Evolutionary conservation across 108 stramenopile species (phyloP), one percentile per base, ranked within the genome.

Genomic region (Heterococcus sp.): DNA sequence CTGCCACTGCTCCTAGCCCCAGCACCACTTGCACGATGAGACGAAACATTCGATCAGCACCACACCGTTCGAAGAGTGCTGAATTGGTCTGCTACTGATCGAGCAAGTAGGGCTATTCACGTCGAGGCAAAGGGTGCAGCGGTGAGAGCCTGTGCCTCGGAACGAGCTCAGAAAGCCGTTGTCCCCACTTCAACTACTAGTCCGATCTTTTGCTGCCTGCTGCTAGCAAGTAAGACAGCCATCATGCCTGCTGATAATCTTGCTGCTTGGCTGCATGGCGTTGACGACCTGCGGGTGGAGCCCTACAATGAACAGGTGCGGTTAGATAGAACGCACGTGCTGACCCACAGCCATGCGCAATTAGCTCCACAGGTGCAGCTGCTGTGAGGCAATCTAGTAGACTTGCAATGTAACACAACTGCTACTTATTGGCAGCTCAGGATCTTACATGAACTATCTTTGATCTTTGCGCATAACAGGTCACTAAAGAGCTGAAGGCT

Each of bases 201-300:
- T 14, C 46, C n/a, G n/a, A n/a, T n/a, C n/a, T n/a, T 58, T 58
- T 8, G 46, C 21, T 58, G 46, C 46, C n/a, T n/a, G 46, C 14
- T 21, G 21, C 8, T 58, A 21, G 46, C 46, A 58, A 21, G 46
- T 8, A 58, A 58, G 46, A n/a, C n/a, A n/a, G n/a, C n/a, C n/a
- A n/a, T n/a, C n/a, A n/a, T n/a, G n/a, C n/a, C n/a, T n/a, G n/a
- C n/a, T 8, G 46, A 58, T 58, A 58, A 58, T 21, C 8, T 58
- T 8, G 46, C 46, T 14, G 46, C 46, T 21, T 58, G 79, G 79
- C 79, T 81, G 2, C 46, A 81, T 11, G 79, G 79, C 1, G 71
- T 81, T 3, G 79, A 81, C 26, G 79, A 81, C 39, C 39, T 81
- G 2, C 79, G 79, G 32, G 79, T 81, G 1, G 69, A 81, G 38